Conservation (phyloP, 208 protist species). For the Leishmania martiniquensis region DNA sequence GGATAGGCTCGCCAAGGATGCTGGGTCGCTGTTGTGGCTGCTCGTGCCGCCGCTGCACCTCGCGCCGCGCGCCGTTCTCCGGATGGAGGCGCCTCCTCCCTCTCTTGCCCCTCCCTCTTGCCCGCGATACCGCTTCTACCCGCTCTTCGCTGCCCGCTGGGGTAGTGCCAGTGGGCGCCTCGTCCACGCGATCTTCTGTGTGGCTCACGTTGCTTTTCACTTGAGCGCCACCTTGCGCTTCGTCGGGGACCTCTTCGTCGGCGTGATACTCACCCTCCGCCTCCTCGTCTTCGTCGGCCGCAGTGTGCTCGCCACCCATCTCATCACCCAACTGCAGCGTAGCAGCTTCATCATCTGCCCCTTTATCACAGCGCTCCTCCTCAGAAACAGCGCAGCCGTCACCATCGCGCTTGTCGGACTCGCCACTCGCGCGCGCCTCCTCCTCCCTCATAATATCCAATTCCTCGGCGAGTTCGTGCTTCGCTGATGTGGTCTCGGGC, state of each 20-base stretch:
- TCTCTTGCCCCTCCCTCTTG: background rate
- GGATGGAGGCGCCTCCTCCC: background rate
- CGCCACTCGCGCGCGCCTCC: background rate
- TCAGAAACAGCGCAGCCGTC: background rate
- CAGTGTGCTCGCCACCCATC: no score
- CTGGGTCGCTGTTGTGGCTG: constrained; percentile 5
- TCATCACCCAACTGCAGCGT: background rate
- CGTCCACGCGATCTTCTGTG: constrained; percentile 10
- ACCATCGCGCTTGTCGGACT: background rate
- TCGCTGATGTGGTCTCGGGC: background rate
- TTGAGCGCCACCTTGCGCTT: constrained; percentile 13
- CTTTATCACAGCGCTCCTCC: background rate
- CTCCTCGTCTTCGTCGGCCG: background rate
- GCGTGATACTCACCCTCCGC: no score
- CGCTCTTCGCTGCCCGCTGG: background rate
- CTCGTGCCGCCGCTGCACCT: background rate
- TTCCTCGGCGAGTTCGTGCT: background rate
- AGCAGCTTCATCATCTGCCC: background rate
- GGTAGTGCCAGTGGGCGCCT: background rate
- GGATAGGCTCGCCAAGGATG: constrained; percentile 4
- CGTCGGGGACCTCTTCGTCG: constrained; percentile 3
- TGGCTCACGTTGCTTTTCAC: constrained; percentile 11
- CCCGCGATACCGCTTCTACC: background rate
- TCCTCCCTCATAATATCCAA: constrained; percentile 17
- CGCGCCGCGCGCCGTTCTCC: background rate